Base-by-base conservation (phyloP, 176 grass and related monocot genomes). In the Hordeum marinum region DNA sequence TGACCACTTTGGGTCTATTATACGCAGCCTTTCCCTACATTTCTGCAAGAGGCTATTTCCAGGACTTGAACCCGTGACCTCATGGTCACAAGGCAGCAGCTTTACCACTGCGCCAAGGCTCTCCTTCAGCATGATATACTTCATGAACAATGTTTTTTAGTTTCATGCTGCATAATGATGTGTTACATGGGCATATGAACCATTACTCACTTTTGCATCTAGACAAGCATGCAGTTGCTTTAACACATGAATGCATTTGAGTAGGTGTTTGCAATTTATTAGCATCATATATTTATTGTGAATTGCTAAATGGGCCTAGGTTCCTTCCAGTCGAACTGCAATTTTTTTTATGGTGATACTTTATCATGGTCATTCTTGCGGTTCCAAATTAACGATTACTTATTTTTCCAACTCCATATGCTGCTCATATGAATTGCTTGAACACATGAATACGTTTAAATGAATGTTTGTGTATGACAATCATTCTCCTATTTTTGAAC, bases 251-350 rank as follows among this genome's bases (percentile, higher is more conserved):
- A 73, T 52, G n/a, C 34, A 80, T 65, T 76, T 81, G 45, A 80
- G 60, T 80, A 32, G 40, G 61, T 75, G 50, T 84, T 85, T 89
- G 39, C 68, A 80, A 77, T 55, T 77, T 76, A 68, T 83, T 54
- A 65, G 63, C 29, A 70, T 90, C 35, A 27, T 66, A 69, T 79
- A 7, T 75, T 59, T 77, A 31, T 60, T 66, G 23, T 77, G 35
- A 85, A 77, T 63, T 68, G 12, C 23, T 58, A 40, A 58, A 50
- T 54, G 18, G 37, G 57, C 62, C 7, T 68, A 42, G 24, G 63
- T 84, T 61, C 32, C 55, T 77, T 84, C 45, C 62, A 29, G n/a
- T 77, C 45, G 25, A 17, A 80, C 58, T 85, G 64, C 37, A 37
- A 54, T 55, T 77, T 59, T 21, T 21, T 23, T 40, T 37, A 35